Base-by-base conservation (phyloP, 2,329 filamentous ascomycete genomes). In the Xylariaceae sp. region DNA sequence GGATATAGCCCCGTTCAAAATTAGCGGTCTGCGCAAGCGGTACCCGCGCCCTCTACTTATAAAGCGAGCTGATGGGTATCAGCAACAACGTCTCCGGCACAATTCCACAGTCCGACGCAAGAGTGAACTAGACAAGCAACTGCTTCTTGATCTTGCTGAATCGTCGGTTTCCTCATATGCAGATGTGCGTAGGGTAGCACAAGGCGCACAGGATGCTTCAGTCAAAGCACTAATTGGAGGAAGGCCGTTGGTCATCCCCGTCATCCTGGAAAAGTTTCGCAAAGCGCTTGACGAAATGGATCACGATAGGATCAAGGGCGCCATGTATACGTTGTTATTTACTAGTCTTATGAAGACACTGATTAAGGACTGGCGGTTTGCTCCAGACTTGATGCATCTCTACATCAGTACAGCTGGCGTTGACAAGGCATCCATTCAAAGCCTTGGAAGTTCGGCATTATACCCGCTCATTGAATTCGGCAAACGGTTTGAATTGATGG, bases 351-450 rank as follows among this genome's bases (percentile, higher is more conserved):
- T 91, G 5, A 95, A 92, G 72, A 95, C 92, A 0, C 81, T 95
- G 43, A 83, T 90, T 44, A 86, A 88, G 51, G 92, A 99, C 69
- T 99, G 95, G 95, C 87, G 92, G 37, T 96, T 92, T 70, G 90
- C 94, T 0, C 94, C 95, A 1, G 82, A 87, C n/a, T 76, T 96
- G 46, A 89, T 99, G 74, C 85, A 86, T 49, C 78, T 94, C 8
- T 99, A 95, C 72, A 94, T 99, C 59, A 84, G 88, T 64, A 90
- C 94, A 2, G 92, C 88, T 16, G 86, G 86, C 34, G 91, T 95
- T 15, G 94, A 99, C 71, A 96, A 96, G 69, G 85, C 90, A 4
- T 96, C 92, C 0, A 92, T 99, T 39, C 94, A 99, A 70, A 91
- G 88, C 63, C 80, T 99, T 15, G 90, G 90, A 13, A 83, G 85